Base-by-base conservation (phyloP, 495 filamentous ascomycete genomes). In the Penicillium taxi region DNA sequence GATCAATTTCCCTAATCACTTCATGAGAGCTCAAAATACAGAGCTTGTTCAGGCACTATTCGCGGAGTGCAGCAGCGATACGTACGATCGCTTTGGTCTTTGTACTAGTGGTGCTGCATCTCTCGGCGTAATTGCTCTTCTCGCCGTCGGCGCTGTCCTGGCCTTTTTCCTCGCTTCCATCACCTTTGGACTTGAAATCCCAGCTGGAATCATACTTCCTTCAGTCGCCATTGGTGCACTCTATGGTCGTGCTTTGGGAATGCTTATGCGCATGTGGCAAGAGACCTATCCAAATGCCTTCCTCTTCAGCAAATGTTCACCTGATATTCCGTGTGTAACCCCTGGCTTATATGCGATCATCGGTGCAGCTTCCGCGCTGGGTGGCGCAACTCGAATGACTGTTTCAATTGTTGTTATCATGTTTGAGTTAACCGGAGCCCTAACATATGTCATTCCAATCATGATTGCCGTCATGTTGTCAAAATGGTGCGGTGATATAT, bases 391-490 rank as follows among this genome's bases (percentile, higher is more conserved):
- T 17, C 78, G 91, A 47, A 96, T 98, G 84, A 98, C 91, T 8
- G 70, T 82, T 9, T 96, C 90, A 8, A 95, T 98, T 50, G 91
- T 96, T 2, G 91, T 96, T 44, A 96, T 98, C 63, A 96, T 94
- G 86, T 98, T 96, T 47, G 91, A 98, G 63, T 78, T 98, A 18
- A 98, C 91, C 0, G 91, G 91, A 17, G 93, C 91, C 0, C 67
- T 98, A 9, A 94, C 89, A 0, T 96, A 98, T 56, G 91, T 98
- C 21, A 79, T 98, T 8, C 91, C 91, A 13, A 96, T 98, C 55
- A 98, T 98, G 91, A 84, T 98, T 41, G 88, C 93, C n/a, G 91
- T 98, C 42, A 94, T 98, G 90, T 64, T 96, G 15, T 84, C 82
- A 42, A 98, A 98, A 61, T 98, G 91, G 91, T 87, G 94, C 14